A percentile compares a stretch with the other conserved stretches of the same genome.
phyloP scores from a whole-genome alignment of 768 basidiomycete genomes.

The Collybia sordida region DNA sequence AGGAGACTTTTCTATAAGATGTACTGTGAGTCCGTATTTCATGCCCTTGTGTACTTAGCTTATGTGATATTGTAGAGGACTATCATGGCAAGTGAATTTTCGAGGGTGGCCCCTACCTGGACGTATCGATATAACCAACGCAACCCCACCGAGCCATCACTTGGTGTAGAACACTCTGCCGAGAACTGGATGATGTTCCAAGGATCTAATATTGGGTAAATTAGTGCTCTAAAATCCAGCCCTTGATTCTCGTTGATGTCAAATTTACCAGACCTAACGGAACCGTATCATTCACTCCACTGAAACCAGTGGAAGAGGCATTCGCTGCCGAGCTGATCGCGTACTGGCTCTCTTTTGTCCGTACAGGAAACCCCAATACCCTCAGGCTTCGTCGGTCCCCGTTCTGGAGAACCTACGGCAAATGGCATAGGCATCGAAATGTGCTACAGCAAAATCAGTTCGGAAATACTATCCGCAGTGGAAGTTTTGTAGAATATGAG shows the following conservation, averaged over 20 bases:
- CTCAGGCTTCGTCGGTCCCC: constrained; percentile 53
- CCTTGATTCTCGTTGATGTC: background rate
- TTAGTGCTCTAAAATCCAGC: background rate
- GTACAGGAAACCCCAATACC: constrained; percentile 53
- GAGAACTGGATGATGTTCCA: constrained; percentile 73
- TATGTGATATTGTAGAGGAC: constrained; percentile 30
- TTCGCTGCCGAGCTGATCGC: constrained; percentile 62
- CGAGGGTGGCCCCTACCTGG: constrained; percentile 36
- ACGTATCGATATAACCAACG: constrained; percentile 62
- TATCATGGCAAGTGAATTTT: constrained; percentile 45
- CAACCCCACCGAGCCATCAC: constrained; percentile 39
- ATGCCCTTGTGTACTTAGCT: background rate
- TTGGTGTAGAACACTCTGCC: constrained; percentile 46
- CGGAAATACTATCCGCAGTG: constrained; percentile 28
- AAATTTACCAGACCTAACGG: constrained; percentile 43
- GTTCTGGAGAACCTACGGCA: constrained; percentile 41
- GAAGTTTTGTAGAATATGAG: constrained; percentile 42
- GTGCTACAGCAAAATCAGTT: constrained; percentile 40
- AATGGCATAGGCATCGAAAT: constrained; percentile 31
- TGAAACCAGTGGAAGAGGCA: constrained; percentile 43
- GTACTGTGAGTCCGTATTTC: constrained; percentile 43
- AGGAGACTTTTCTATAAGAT: constrained; percentile 48
- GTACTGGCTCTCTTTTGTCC: constrained; percentile 68
- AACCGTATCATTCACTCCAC: background rate
- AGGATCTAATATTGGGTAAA: constrained; percentile 60